Evolutionary conservation across 331 rosid genomes (phyloP).

Genomic region (Malus hybrid): DNA sequence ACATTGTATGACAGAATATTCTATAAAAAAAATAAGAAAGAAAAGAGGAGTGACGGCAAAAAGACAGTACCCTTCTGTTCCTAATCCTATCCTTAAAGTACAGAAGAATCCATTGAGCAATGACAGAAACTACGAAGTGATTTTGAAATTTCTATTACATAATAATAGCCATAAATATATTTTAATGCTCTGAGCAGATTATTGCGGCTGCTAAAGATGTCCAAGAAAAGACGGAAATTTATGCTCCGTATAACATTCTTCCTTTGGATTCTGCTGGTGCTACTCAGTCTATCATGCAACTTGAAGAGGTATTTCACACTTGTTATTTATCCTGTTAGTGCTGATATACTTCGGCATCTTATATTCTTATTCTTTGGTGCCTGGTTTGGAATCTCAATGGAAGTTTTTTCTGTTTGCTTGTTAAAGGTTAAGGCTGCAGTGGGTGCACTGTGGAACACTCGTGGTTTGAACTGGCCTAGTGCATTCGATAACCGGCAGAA

Average conservation of each 20-base stretch:
- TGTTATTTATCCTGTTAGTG: neutral
- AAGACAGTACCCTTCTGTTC: neutral
- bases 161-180: neutral
- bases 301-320: constrained; percentile 62
- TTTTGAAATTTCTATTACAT: neutral
- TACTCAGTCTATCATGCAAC: constrained; percentile 83
- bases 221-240: constrained; percentile 87
- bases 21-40: neutral
- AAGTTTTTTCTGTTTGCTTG: constrained; percentile 17
- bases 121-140: neutral
- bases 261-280: constrained; percentile 97
- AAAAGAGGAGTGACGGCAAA: neutral
- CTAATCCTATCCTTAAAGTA: neutral
- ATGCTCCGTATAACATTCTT: constrained; percentile 85
- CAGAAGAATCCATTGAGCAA: neutral
- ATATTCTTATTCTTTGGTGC: constrained; percentile 7
- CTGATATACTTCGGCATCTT: neutral
- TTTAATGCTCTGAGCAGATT: constrained; percentile 41
- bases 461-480: constrained; percentile 89
- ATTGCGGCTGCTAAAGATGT: constrained; percentile 96
- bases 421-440: constrained; percentile 83
- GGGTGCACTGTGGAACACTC: constrained; percentile 68
- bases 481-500: constrained; percentile 69
- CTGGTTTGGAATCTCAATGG: constrained; percentile 19
- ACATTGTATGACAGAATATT: neutral